Evolutionary conservation across 2,329 filamentous ascomycete genomes (phyloP), one percentile per base, ranked within the genome.

Genomic region (Bipolaris sorokiniana): DNA sequence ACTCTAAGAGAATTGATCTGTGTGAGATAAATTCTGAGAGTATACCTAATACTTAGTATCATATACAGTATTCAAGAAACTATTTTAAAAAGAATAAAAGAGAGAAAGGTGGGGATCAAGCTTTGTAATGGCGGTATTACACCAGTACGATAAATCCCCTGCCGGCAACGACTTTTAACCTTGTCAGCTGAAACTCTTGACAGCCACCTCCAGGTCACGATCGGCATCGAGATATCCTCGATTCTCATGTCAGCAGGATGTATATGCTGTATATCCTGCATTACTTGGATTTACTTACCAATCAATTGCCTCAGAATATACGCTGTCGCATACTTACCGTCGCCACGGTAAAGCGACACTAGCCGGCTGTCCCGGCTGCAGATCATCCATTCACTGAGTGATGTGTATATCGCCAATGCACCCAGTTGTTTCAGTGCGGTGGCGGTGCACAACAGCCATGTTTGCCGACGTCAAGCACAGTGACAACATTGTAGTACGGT

Each of bases 321-420:
- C 41, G 28, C 36, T 52, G 26, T 44, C 42, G 16, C 42, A 37
- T 33, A 15, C 54, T 23, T 26, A 15, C 54, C 26, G 48, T 28
- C 36, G n/a, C 34, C 9, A 23, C 33, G 48, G 53, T 40, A 46
- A 7, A 42, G 48, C 38, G 36, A 33, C 36, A 11, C 28, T 13
- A 31, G 10, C 48, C 20, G 28, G 41, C 28, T 33, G n/a, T 7
- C 36, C 34, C 22, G 22, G 20, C 46, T 52, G 36, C 18, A 31
- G 26, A n/a, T 55, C 41, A 34, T 40, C 38, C 46, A 13, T 31
- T 37, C 16, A 28, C 31, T 38, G 22, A 38, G 31, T 54, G 31
- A 44, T 11, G 16, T 7, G 16, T 16, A 50, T 37, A 38, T 42
- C 33, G 34, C 48, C 37, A 34, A 56, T 52, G 23, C 48, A 51